Evolutionary conservation across 148 eudicot genomes (phyloP).

Genomic region (Simmondsia chinensis): DNA sequence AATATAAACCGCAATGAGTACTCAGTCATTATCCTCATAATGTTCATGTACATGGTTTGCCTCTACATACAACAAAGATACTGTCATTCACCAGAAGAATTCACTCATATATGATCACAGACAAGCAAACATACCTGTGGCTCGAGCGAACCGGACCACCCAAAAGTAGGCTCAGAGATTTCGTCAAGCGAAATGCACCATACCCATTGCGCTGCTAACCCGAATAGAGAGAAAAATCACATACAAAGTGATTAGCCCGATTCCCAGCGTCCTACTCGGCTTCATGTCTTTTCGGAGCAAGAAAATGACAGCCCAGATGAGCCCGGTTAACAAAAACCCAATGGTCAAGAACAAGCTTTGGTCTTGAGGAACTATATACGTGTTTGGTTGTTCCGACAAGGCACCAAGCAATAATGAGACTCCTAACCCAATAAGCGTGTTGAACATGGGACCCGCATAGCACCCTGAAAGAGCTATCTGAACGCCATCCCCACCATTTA

Average conservation of each 20-base stretch:
- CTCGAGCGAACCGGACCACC: too few species aligned
- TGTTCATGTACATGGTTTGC: too few species aligned
- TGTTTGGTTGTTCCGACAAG: constrained; percentile 45
- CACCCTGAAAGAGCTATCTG: constrained; percentile 94
- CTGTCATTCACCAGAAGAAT: too few species aligned
- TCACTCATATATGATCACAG: too few species aligned
- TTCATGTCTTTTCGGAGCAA: constrained; percentile 72
- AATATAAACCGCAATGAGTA: too few species aligned
- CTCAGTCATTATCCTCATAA: too few species aligned
- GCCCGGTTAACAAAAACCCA: constrained; percentile 63
- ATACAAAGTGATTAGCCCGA: constrained; percentile 59
- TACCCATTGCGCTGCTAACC: constrained; percentile 36
- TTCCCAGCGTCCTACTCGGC: constrained; percentile 63
- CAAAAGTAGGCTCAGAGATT: too few species aligned
- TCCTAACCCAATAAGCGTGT: constrained; percentile 83
- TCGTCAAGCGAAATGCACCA: too few species aligned
- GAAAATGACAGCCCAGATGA: constrained; percentile 66
- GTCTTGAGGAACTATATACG: constrained; percentile 51
- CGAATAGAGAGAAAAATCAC: constrained; percentile 49
- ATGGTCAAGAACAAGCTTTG: constrained; percentile 64
- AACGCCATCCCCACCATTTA: constrained; percentile 82
- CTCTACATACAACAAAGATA: too few species aligned
- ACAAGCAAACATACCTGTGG: too few species aligned
- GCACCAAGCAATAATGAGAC: constrained; percentile 74
- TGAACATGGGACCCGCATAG: constrained; percentile 98